Conservation (phyloP, 2,329 filamentous ascomycete species). For the Fusarium concolor region DNA sequence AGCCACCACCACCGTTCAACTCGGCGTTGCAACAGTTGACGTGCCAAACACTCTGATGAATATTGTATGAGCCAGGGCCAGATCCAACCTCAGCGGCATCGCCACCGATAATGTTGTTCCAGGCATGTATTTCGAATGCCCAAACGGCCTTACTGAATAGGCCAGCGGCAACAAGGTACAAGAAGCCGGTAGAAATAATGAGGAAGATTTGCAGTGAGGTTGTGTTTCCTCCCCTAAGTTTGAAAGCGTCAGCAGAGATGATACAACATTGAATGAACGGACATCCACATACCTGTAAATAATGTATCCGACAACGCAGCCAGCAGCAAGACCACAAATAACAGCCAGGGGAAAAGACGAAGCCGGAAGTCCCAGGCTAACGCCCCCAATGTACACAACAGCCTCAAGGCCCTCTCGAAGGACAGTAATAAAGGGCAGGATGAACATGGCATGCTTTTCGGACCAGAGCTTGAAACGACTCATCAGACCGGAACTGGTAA, state of each 20-base stretch:
- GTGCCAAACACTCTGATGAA: slow-evolving; percentile 2
- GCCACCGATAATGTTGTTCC: neutral
- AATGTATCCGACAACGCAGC: neutral
- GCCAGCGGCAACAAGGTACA: neutral
- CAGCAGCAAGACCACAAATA: neutral
- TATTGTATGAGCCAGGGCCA: neutral
- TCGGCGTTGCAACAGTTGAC: slow-evolving; percentile 5
- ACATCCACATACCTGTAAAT: neutral
- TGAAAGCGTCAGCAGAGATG: rapidly evolving
- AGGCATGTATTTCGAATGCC: neutral
- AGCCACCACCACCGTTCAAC: neutral
- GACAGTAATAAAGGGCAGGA: neutral
- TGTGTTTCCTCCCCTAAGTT: neutral
- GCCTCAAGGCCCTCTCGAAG: neutral
- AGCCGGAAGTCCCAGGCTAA: neutral
- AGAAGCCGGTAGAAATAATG: neutral
- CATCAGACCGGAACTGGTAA: neutral
- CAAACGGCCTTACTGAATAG: slow-evolving; percentile 3
- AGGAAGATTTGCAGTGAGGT: neutral
- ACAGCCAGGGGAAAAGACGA: neutral
- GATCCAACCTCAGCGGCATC: neutral
- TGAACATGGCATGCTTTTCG: neutral
- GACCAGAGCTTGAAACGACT: neutral
- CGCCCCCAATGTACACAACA: neutral
- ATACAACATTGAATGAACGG: rapidly evolving